Percentiles rank a stretch among this genome's conserved stretches.
phyloP scores from a whole-genome alignment of 225 moss, liverwort and hornwort species.

The Lunularia cruciata region DNA sequence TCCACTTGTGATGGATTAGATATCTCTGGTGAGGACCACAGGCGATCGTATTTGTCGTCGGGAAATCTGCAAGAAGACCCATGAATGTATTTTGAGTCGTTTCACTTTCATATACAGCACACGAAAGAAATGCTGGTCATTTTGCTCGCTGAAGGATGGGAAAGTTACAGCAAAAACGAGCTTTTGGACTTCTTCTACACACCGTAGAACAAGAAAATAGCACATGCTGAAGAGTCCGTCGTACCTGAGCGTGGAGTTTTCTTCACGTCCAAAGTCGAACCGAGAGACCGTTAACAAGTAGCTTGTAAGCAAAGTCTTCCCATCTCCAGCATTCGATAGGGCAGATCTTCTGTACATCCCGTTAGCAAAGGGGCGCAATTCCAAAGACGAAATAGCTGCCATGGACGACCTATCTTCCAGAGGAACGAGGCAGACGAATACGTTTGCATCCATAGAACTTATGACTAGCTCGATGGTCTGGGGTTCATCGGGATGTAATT shows the following conservation, averaged over 20 bases:
- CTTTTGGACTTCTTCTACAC: too few relatives aligned
- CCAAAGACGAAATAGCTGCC: conserved; percentile 18
- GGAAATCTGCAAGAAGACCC: background rate
- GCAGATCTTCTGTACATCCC: background rate
- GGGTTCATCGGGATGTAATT: background rate
- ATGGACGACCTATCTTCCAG: conserved; percentile 16
- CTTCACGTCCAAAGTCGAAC: background rate
- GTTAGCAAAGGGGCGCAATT: background rate
- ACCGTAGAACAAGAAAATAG: too few relatives aligned
- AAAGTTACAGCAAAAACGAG: too few relatives aligned
- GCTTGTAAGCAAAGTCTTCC: background rate
- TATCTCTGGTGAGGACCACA: too few relatives aligned
- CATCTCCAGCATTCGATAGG: background rate
- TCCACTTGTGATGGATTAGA: too few relatives aligned
- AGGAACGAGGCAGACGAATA: conserved; percentile 9
- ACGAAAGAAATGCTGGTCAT: too few relatives aligned
- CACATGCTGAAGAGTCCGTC: too few relatives aligned
- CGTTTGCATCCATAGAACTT: background rate
- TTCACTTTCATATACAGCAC: background rate
- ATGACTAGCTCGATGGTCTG: conserved; percentile 2
- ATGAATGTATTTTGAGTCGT: too few relatives aligned
- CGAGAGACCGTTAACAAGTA: too few relatives aligned
- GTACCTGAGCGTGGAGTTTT: background rate
- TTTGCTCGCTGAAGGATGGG: too few relatives aligned
- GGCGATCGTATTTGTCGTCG: too few relatives aligned